Percentiles rank a stretch among this genome's conserved stretches.
Evolutionary conservation across 2,329 filamentous ascomycete genomes (phyloP).

Genomic region (Trichoderma citrinoviride): DNA sequence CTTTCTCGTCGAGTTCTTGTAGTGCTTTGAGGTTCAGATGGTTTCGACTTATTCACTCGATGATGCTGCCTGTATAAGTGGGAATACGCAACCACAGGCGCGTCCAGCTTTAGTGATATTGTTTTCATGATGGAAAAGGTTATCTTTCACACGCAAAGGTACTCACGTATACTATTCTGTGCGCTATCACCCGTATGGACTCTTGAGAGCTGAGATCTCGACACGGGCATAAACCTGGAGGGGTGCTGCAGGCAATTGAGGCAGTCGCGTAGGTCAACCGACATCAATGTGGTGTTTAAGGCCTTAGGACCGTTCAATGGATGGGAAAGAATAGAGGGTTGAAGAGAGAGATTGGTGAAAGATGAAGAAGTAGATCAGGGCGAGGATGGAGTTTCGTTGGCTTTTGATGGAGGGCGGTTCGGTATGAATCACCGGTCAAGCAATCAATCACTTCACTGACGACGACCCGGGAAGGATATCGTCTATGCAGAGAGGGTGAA

Average conservation of each 20-base stretch:
- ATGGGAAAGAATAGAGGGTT: neutral
- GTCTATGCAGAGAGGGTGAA: constrained; percentile 22
- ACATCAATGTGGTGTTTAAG: constrained; percentile 53
- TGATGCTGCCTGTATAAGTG: constrained; percentile 15
- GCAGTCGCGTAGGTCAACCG: constrained; percentile 56
- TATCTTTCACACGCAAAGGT: no score
- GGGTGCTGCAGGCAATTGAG: constrained; percentile 57
- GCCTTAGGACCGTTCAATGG: constrained; percentile 6
- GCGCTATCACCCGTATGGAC: constrained; percentile 58
- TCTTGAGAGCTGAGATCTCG: constrained; percentile 53
- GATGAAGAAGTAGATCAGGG: neutral
- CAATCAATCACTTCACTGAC: constrained; percentile 23
- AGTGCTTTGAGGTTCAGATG: neutral
- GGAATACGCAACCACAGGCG: neutral
- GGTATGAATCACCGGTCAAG: constrained; percentile 21
- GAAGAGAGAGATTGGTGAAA: neutral
- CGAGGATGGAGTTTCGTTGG: neutral
- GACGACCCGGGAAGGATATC: constrained; percentile 18
- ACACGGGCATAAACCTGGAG: constrained; percentile 56
- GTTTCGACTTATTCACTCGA: constrained; percentile 8
- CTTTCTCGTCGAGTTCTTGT: neutral
- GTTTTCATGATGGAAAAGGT: neutral
- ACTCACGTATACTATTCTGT: constrained; percentile 50
- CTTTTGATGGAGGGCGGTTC: neutral
- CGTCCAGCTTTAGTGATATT: neutral